A percentile compares a stretch with the other conserved stretches of the same genome.
Evolutionary conservation across 2,329 filamentous ascomycete species (phyloP).

Genomic region (Aspergillus sp.): DNA sequence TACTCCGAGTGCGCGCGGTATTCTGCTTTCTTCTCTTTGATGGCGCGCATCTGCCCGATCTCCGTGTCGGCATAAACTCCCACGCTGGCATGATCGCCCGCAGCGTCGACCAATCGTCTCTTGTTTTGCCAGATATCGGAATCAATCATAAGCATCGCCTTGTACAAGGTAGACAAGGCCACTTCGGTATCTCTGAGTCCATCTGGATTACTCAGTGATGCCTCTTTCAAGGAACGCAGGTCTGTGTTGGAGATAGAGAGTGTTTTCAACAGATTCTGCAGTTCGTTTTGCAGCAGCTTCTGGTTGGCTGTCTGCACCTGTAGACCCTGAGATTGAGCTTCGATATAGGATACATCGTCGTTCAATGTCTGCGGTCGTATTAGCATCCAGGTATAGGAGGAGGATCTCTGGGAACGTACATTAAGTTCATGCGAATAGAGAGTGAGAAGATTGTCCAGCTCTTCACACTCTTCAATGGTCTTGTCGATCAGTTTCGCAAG

Average conservation of each 20-base stretch:
- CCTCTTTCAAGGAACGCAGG: constrained; percentile 69
- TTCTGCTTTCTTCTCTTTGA: constrained; percentile 90
- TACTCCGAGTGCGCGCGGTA: constrained; percentile 73
- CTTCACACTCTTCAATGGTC: constrained; percentile 92
- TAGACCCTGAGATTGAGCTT: constrained; percentile 92
- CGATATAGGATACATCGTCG: constrained; percentile 95
- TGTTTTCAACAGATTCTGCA: constrained; percentile 84
- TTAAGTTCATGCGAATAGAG: constrained; percentile 92
- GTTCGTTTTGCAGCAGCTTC: constrained; percentile 84
- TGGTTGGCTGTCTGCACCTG: constrained; percentile 98
- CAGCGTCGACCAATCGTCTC: constrained; percentile 48
- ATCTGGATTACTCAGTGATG: constrained; percentile 67
- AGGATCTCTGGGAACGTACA: constrained; percentile 54
- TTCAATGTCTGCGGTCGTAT: constrained; percentile 68
- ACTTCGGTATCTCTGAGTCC: constrained; percentile 76
- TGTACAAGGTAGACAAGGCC: constrained; percentile 78
- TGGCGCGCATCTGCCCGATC: constrained; percentile 80
- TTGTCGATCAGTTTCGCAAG: constrained; percentile 84
- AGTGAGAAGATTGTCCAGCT: constrained; percentile 89
- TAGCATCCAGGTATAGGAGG: constrained; percentile 18
- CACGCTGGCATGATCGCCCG: constrained; percentile 37
- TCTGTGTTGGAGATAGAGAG: constrained; percentile 80
- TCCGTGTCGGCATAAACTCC: constrained; percentile 71
- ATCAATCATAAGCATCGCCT: constrained; percentile 91
- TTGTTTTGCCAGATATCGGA: constrained; percentile 65